These are phyloP conservation scores for Talaromyces trachyspermus DNA, from an alignment of 495 filamentous ascomycete genomes.

Conservation along the genomic window DNA sequence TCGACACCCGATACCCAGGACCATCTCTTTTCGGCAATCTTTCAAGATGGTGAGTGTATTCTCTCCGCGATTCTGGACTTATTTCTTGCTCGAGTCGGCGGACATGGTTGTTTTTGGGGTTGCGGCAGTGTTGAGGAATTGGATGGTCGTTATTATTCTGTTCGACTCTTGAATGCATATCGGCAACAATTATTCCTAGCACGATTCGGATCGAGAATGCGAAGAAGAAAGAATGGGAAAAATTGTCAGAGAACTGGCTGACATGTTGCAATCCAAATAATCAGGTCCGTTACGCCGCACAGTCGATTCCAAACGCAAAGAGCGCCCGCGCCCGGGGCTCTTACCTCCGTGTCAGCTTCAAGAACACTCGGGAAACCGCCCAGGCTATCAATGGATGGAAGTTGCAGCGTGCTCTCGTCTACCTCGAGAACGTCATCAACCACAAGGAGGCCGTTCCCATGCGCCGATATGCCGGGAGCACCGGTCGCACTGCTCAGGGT, in stretches of 20 bases:
- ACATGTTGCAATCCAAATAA: not conserved
- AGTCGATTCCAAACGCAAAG: conserved; percentile 79
- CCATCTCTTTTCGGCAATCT: conserved; percentile 42
- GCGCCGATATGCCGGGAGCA: conserved; percentile 90
- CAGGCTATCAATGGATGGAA: conserved; percentile 99
- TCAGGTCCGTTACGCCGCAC: conserved; percentile 97
- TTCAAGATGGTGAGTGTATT: conserved; percentile 49
- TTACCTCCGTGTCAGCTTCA: conserved; percentile 98
- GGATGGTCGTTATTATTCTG: too few species aligned
- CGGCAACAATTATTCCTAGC: too few species aligned
- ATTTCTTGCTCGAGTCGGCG: conserved; percentile 12
- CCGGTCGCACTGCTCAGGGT: conserved; percentile 93
- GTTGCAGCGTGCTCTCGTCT: conserved; percentile 83
- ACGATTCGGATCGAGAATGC: too few species aligned
- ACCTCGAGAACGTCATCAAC: conserved; percentile 92
- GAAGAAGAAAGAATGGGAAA: too few species aligned
- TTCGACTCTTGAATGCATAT: too few species aligned
- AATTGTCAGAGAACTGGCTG: not conserved
- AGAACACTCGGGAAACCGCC: conserved; percentile 99
- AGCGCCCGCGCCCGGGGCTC: conserved; percentile 94
- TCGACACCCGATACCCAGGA: conserved; percentile 24
- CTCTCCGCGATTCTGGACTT: not conserved
- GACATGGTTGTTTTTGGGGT: too few species aligned
- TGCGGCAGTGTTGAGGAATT: too few species aligned
- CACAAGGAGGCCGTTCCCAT: conserved; percentile 96